Evolutionary conservation across 1,139 yeast genomes (phyloP), one percentile per base, ranked within the genome.

Genomic region (Protomyces inouyei): DNA sequence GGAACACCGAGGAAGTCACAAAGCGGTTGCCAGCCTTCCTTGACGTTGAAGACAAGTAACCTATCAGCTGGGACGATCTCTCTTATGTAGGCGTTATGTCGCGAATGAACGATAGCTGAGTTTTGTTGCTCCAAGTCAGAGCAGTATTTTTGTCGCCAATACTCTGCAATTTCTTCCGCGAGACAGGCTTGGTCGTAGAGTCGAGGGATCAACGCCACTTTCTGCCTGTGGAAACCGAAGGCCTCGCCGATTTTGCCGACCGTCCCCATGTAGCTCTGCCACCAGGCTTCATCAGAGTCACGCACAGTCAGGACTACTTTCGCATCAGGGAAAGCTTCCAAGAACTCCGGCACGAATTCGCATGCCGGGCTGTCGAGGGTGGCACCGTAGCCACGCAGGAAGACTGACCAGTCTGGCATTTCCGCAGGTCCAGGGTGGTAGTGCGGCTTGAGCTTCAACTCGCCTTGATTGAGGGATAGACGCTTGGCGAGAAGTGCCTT

Each of bases 201-300:
- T 10, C 21, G 21, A 5, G 54, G 18, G 3, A 51, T 28, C 12
- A 35, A 16, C 9, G n/a, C 14, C 6, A 51, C 36, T 14, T 35
- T 28, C 12, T 35, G 38, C 25, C 38, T 28, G 38, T 28, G n/a
- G 12, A 16, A 51, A 18, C 18, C n/a, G 6, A 12, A 9, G 9
- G 21, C 18, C 16, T 28, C 54, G 36, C 18, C 10, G 16, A n/a
- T 28, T 14, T 6, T 25, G 23, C 36, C 36, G 37, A 51, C 32
- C 6, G 54, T 28, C 3, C 21, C 18, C 10, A 28, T 23, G 21
- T 35, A 51, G 21, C 35, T 21, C 9, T 21, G n/a, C 38, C 38
- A 28, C 54, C 54, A 51, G 35, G n/a, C 54, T 8, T 51, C 38
- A 51, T 43, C 48, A 10, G 54, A 35, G 21, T 51, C 54, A n/a